phyloP scores from a whole-genome alignment of 805 yeast genomes.

The Suhomyces sp. region DNA sequence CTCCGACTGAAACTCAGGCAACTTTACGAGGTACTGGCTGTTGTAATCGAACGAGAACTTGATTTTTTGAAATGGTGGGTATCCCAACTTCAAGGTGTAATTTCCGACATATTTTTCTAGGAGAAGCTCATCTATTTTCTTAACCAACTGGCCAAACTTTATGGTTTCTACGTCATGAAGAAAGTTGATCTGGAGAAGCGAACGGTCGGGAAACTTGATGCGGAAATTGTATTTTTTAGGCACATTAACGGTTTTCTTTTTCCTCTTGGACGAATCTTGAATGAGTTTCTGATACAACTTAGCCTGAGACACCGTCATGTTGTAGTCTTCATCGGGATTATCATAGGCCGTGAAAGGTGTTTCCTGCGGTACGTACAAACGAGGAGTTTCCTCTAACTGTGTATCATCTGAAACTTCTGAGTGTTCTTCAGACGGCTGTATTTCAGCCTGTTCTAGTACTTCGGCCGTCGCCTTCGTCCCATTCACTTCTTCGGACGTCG shows the following conservation, averaged over 20 bases:
- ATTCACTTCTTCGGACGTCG: background rate
- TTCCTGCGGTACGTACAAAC: conserved; percentile 18
- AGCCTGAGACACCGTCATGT: conserved; percentile 37
- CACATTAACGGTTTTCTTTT: conserved; percentile 10
- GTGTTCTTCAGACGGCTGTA: background rate
- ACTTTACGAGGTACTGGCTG: conserved; percentile 21
- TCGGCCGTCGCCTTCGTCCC: background rate
- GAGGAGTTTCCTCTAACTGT: conserved; percentile 13
- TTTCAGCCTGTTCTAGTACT: background rate
- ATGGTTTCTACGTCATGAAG: conserved; percentile 16
- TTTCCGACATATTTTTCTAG: conserved; percentile 24
- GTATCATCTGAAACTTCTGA: background rate
- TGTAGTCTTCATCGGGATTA: conserved; percentile 43
- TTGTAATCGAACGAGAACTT: conserved; percentile 27
- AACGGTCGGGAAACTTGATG: conserved; percentile 38
- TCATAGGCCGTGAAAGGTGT: conserved; percentile 21
- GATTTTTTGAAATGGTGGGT: conserved; percentile 37
- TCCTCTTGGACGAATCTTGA: conserved; percentile 21
- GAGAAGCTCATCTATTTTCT: conserved; percentile 33
- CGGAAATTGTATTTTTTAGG: conserved; percentile 32
- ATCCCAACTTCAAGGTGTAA: conserved; percentile 32
- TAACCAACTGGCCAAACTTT: conserved; percentile 36
- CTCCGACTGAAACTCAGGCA: conserved; percentile 30
- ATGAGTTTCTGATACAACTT: conserved; percentile 35
- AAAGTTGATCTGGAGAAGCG: conserved; percentile 34